Evolutionary conservation across 495 filamentous ascomycete genomes (phyloP), one percentile per base, ranked within the genome.

Genomic region (Trichodelitschia bisporula): DNA sequence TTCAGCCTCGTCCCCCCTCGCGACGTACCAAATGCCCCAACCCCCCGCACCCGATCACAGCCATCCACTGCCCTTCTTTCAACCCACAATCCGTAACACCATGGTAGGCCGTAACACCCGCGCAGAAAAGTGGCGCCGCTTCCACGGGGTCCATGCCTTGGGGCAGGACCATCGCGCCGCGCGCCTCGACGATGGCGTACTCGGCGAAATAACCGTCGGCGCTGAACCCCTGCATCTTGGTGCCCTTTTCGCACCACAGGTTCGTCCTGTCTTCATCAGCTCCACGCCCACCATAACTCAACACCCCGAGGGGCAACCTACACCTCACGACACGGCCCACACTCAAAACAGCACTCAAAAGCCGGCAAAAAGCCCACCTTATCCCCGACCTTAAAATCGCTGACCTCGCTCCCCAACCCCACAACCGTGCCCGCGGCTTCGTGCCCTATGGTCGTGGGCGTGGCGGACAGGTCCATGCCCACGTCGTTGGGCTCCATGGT

Each of bases 121-220:
- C 46, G 26, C 46, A 49, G 36, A 49, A 46, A 3, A 49, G 19
- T n/a, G 44, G 44, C 4, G 44, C 41, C 26, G 43, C 38, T 12
- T 26, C 24, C n/a, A 35, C 39, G 4, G 37, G 31, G 31, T 49
- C 45, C 36, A 49, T 30, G 5, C 25, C 37, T 19, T 40, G 24
- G 4, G 46, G 46, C 16, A 48, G 30, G 1, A 36, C 36, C 29
- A 45, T 44, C 0, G 40, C 29, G 15, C 28, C 36, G 14, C 37
- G 34, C 14, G 37, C 36, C 29, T 45, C 41, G 11, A 48, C 38
- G n/a, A 23, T 24, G 9, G 33, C 43, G 34, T 48, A 48, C 21
- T 45, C 38, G 21, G 40, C 37, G 28, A 48, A 48, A 20, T 41
- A 48, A 17, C 45, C 45, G 34, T 48, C 36, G 14, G 30, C 11